Percentiles rank a stretch among this genome's conserved stretches.
phyloP scores from a whole-genome alignment of 148 eudicot species.

The Drosera capensis region DNA sequence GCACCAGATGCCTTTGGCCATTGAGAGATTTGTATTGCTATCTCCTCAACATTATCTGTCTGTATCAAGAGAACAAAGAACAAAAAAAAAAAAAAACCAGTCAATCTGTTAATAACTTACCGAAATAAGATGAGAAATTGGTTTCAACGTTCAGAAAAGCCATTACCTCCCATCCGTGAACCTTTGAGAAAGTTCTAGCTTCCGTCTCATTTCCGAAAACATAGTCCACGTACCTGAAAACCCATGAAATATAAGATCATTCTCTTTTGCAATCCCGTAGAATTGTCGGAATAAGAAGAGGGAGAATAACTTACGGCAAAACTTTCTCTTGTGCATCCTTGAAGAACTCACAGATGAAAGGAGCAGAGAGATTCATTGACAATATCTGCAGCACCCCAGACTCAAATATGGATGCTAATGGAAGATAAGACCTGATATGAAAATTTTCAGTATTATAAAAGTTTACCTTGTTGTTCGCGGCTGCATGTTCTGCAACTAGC shows the following conservation, averaged over 20 bases:
- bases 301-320: conserved; percentile 81
- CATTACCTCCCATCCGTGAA: conserved; percentile 95
- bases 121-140: no score
- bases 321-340: conserved; percentile 72
- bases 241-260: no score
- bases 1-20: conserved; percentile 86
- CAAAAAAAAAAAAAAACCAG: not conserved
- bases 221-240: conserved; percentile 75
- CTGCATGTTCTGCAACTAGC: conserved; percentile 95
- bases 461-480: conserved; percentile 82
- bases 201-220: conserved; percentile 94
- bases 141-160: not conserved
- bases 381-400: conserved; percentile 34
- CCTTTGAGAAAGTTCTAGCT: conserved; percentile 78
- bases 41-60: conserved; percentile 95
- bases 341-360: conserved; percentile 95
- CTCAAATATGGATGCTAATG: no score
- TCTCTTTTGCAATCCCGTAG: no score
- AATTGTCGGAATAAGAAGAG: no score
- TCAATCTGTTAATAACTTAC: no score
- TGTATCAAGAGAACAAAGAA: no score
- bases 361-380: conserved; percentile 91
- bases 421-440: no score
- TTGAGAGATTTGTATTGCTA: conserved; percentile 69
- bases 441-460: no score